phyloP scores from a whole-genome alignment of 768 basidiomycete genomes.

The Chalciporus chontae region DNA sequence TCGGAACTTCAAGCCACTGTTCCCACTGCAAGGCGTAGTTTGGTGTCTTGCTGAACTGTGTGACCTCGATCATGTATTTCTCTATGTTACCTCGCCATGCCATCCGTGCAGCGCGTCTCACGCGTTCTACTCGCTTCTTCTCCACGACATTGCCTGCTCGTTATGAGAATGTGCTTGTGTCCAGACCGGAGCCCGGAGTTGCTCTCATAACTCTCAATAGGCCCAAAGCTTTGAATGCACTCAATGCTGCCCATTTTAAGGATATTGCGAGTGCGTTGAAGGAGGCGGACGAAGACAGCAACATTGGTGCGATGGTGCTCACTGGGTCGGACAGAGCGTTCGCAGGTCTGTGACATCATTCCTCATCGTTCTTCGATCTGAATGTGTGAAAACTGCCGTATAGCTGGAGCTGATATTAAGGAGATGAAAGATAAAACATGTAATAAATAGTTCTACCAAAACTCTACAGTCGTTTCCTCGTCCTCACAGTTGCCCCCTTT shows the following conservation, averaged over 20 bases:
- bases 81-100: slow-evolving; percentile 2
- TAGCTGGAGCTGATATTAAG: slow-evolving; percentile 97
- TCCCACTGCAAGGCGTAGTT: background rate
- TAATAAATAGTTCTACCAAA: slow-evolving; percentile 34
- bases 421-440: slow-evolving; percentile 98
- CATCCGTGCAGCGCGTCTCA: slow-evolving; percentile 3
- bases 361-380: background rate
- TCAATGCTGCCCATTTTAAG: slow-evolving; percentile 73
- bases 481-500: background rate
- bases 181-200: slow-evolving; percentile 64
- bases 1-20: background rate
- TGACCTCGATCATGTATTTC: slow-evolving; percentile 18
- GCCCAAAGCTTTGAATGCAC: slow-evolving; percentile 87
- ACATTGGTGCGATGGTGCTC: slow-evolving; percentile 80
- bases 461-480: background rate
- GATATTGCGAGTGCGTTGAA: slow-evolving; percentile 79
- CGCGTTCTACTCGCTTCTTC: slow-evolving; percentile 16
- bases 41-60: background rate
- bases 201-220: slow-evolving; percentile 85
- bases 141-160: slow-evolving; percentile 30
- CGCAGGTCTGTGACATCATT: slow-evolving; percentile 57
- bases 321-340: slow-evolving; percentile 93
- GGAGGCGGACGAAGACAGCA: slow-evolving; percentile 65
- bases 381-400: slow-evolving; percentile 1
- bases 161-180: slow-evolving; percentile 67